Evolutionary conservation across 2,329 filamentous ascomycete species (phyloP).

Genomic region (Didymella lethalis): DNA sequence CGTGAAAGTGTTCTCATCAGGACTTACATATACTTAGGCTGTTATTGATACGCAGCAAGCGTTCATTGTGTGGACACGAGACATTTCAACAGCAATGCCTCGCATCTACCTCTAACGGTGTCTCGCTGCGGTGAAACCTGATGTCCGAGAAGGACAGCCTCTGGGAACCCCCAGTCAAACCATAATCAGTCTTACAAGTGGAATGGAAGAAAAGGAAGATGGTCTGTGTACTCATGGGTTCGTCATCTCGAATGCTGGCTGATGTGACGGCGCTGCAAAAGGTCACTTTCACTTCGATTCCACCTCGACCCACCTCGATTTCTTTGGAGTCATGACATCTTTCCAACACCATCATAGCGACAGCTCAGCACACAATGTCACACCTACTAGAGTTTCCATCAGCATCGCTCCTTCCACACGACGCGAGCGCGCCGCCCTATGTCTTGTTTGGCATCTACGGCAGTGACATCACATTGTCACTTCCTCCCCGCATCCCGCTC

Average conservation of each 20-base stretch:
- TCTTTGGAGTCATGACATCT: background rate
- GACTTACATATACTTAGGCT: background rate
- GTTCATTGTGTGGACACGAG: background rate
- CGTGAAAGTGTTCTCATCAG: background rate
- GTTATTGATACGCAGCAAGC: too few relatives aligned
- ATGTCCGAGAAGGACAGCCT: background rate
- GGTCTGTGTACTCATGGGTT: background rate
- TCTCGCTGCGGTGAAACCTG: background rate
- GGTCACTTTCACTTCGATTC: background rate
- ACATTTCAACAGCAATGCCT: background rate
- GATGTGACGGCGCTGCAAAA: background rate
- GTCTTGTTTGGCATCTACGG: constrained; percentile 34
- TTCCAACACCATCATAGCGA: background rate
- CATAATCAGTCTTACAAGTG: background rate
- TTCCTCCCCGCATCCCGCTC: constrained; percentile 34
- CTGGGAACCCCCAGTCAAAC: background rate
- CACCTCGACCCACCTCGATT: background rate
- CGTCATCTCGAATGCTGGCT: background rate
- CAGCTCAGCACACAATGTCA: constrained; percentile 26
- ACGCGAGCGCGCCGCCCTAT: constrained; percentile 29
- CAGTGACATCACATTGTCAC: constrained; percentile 14
- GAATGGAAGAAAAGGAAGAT: background rate
- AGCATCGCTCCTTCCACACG: constrained; percentile 15
- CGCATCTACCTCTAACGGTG: background rate
- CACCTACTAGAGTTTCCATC: constrained; percentile 35